phyloP scores from a whole-genome alignment of 202 grass and related monocot species.

The Cymbopogon flexuosus region DNA sequence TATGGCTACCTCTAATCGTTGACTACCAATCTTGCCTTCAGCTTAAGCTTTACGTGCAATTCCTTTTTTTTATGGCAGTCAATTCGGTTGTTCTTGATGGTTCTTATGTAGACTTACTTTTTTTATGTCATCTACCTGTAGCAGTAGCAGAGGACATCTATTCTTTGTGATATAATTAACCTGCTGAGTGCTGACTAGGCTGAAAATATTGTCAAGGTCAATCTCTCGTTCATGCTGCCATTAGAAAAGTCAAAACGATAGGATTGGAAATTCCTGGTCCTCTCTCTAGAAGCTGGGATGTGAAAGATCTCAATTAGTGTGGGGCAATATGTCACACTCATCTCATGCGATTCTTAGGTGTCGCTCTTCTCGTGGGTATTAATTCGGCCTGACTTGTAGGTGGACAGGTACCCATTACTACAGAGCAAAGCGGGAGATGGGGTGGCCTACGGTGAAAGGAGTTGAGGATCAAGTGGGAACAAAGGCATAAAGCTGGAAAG shows the following conservation, averaged over 20 bases:
- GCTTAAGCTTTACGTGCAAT: neutral
- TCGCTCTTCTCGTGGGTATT: conserved; percentile 34
- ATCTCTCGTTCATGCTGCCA: conserved; percentile 9
- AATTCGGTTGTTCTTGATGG: neutral
- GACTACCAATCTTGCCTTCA: neutral
- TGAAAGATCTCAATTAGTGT: conserved; percentile 26
- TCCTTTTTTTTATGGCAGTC: neutral
- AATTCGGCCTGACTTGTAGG: conserved; percentile 33
- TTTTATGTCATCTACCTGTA: neutral
- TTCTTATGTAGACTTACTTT: neutral
- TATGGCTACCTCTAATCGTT: neutral
- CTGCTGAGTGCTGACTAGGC: conserved; percentile 30
- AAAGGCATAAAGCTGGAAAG: conserved; percentile 31
- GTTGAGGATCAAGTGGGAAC: conserved; percentile 17
- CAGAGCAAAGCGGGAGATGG: neutral
- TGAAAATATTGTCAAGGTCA: neutral
- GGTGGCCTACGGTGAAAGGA: conserved; percentile 10
- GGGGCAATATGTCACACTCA: conserved; percentile 20
- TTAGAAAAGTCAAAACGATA: neutral
- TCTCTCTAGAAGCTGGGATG: conserved; percentile 2
- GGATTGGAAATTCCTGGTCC: neutral
- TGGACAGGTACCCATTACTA: conserved; percentile 38
- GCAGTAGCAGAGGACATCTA: neutral
- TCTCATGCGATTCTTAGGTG: conserved; percentile 30
- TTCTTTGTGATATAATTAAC: neutral